Base-by-base conservation (phyloP, 2,329 filamentous ascomycete genomes). In the Colletotrichum siamense region DNA sequence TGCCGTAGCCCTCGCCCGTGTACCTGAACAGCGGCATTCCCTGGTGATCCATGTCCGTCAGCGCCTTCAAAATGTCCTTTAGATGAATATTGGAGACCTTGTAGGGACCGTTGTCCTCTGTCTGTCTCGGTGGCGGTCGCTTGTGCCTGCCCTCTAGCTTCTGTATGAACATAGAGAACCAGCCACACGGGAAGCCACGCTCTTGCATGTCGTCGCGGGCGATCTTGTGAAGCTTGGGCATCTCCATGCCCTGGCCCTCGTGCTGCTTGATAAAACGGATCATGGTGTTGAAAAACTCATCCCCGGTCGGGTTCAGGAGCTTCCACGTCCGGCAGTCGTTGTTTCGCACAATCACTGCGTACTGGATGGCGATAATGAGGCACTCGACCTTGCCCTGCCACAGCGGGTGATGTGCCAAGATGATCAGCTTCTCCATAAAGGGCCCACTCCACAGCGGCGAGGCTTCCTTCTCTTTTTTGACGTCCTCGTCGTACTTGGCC, bases 211-310 rank as follows among this genome's bases (percentile, higher is more conserved):
- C 2, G 8, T 22, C n/a, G 44, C 44, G 44, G n/a, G 44, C n/a
- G 1, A 52, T 52, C 10, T 13, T 22, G n/a, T 52, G 44, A 52
- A 52, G 44, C 44, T 22, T 1, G 44, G 44, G 2, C 44, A 52
- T 0, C 2, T 52, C n/a, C n/a, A 52, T 52, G 6, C n/a, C 10
- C 44, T 52, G 16, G 1, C 6, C 0, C 0, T 49, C 18, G n/a
- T 1, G 44, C 44, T 49, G 0, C 2, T 24, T 3, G 44, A 49
- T 0, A 7, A 52, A 2, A 2, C 44, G 44, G 0, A 52, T 52
- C 44, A 52, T 52, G 44, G 44, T 52, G n/a, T 24, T 52, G 10
- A 52, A 52, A 2, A 52, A 52, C n/a, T 52, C 44, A 8, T 52
- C 44, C 1, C 44, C n/a, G 3, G 44, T n/a, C 10, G n/a, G 44